Conservation (phyloP, 2,329 filamentous ascomycete species). For the Tolypocladium ophioglossoides region DNA sequence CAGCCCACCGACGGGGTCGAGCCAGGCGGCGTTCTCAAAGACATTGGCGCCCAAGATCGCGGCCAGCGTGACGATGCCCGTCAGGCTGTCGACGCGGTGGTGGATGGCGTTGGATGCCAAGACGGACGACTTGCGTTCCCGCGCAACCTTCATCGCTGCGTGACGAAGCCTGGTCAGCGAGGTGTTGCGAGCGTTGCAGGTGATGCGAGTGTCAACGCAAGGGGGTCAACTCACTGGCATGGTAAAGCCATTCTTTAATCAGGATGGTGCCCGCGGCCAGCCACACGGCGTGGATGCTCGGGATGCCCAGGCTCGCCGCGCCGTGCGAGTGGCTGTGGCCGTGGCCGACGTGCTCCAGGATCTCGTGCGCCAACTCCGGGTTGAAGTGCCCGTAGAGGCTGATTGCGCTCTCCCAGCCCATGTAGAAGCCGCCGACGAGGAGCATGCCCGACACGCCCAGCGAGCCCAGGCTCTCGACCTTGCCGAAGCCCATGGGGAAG, state of each 20-base stretch:
- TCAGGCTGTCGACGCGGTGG: conserved; percentile 91
- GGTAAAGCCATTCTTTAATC: conserved; percentile 94
- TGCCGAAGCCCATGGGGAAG: conserved; percentile 90
- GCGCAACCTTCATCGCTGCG: conserved; percentile 86
- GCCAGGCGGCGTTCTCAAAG: conserved; percentile 75
- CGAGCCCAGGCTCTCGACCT: conserved; percentile 92
- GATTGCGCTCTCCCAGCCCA: conserved; percentile 67
- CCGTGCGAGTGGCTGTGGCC: conserved; percentile 55
- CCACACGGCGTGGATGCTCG: conserved; percentile 92
- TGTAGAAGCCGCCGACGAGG: conserved; percentile 79
- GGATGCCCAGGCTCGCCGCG: conserved; percentile 36
- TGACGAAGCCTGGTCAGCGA: background rate
- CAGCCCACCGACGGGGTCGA: conserved; percentile 87
- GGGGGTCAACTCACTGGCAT: conserved; percentile 66
- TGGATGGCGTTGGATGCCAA: conserved; percentile 94
- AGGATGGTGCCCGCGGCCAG: conserved; percentile 80
- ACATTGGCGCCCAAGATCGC: conserved; percentile 87
- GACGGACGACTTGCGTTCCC: conserved; percentile 88
- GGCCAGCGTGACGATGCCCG: conserved; percentile 81
- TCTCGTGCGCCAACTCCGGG: conserved; percentile 56
- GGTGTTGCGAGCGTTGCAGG: conserved; percentile 7
- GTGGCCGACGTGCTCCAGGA: conserved; percentile 51
- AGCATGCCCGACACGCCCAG: conserved; percentile 88
- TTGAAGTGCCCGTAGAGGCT: conserved; percentile 65
- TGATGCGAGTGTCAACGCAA: no score